Conservation (phyloP, 192 early-diverging fungal genomes). For the Mortierella hygrophila region DNA sequence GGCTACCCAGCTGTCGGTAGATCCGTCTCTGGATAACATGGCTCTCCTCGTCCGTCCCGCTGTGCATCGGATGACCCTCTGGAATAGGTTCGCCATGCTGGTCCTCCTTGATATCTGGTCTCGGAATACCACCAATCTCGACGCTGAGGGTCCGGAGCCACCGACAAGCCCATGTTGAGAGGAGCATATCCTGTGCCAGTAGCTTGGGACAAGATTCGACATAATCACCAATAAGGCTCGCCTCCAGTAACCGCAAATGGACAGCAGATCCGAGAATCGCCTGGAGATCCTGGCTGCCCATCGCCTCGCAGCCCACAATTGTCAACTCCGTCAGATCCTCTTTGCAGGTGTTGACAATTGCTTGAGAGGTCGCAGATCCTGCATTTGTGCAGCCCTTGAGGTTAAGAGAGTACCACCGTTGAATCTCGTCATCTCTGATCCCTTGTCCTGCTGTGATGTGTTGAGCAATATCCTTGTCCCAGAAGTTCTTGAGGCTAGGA, state of each 20-base stretch:
- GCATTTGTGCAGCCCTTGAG: not conserved
- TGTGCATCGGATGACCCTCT: not conserved
- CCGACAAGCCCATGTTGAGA: not conserved
- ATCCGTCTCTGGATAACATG: not conserved
- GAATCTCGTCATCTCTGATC: not conserved
- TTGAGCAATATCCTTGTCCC: not conserved
- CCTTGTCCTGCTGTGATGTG: not conserved
- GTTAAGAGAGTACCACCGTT: not conserved
- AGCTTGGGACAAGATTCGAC: not conserved
- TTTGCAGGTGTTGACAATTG: not conserved
- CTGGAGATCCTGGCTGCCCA: not conserved
- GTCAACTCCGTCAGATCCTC: not conserved
- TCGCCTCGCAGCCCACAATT: not conserved
- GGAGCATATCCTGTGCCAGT: not conserved
- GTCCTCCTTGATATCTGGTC: not conserved
- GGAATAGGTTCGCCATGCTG: not conserved
- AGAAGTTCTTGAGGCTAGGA: not conserved
- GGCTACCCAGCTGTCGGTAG: conserved; percentile 2
- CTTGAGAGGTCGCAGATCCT: not conserved
- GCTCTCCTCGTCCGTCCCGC: not conserved
- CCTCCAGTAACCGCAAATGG: not conserved
- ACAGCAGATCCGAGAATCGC: not conserved
- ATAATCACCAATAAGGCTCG: not conserved
- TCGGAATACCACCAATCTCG: not conserved
- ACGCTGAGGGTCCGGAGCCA: conserved; percentile 3